These are phyloP conservation scores for Brasilioporus rufonigricans DNA, from an alignment of 768 basidiomycete species.

Conservation along the genomic window DNA sequence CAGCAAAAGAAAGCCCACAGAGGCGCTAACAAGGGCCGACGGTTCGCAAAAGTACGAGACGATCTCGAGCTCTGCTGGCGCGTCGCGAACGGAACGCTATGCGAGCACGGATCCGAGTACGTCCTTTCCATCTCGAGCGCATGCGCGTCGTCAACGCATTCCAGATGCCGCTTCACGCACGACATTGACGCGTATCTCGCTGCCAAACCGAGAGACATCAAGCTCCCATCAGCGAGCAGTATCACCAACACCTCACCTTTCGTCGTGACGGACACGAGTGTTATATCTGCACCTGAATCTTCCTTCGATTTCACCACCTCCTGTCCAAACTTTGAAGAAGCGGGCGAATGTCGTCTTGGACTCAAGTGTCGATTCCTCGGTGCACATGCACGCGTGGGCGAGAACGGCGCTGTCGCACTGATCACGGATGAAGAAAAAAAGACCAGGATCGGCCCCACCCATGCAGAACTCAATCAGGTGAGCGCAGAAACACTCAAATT, in stretches of 20 bases:
- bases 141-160: neutral
- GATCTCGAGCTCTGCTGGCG: slow-evolving; percentile 82
- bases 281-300: neutral
- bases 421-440: slow-evolving; percentile 59
- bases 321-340: slow-evolving; percentile 29
- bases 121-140: slow-evolving; percentile 11
- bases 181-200: slow-evolving; percentile 73
- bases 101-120: slow-evolving; percentile 68
- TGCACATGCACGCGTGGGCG: slow-evolving; percentile 58
- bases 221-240: slow-evolving; percentile 46
- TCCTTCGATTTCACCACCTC: slow-evolving; percentile 24
- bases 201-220: slow-evolving; percentile 72
- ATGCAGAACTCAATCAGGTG: slow-evolving; percentile 70
- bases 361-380: slow-evolving; percentile 91
- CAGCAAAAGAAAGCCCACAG: slow-evolving; percentile 70
- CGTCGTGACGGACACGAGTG: slow-evolving; percentile 25
- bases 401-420: slow-evolving; percentile 43
- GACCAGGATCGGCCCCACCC: slow-evolving; percentile 42
- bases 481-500: slow-evolving; percentile 55
- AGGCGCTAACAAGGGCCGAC: slow-evolving; percentile 82
- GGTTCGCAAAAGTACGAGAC: slow-evolving; percentile 75
- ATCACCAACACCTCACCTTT: slow-evolving; percentile 53
- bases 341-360: slow-evolving; percentile 44
- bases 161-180: slow-evolving; percentile 78
- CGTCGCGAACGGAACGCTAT: slow-evolving; percentile 65